phyloP scores from a whole-genome alignment of 2,329 filamentous ascomycete genomes.

The Microdochium trichocladiopsis region DNA sequence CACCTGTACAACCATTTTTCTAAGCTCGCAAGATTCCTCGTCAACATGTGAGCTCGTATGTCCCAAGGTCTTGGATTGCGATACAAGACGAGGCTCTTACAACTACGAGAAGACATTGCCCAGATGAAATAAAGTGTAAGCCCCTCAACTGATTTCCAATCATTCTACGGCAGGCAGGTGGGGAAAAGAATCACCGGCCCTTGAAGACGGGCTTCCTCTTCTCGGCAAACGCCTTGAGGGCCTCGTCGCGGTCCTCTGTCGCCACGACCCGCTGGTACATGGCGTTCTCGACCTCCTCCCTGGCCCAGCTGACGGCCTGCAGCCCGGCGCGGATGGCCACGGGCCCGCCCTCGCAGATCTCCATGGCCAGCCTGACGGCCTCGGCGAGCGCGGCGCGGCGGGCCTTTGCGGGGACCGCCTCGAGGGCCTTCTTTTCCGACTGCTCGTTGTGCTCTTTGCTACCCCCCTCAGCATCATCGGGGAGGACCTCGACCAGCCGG shows the following conservation, averaged over 20 bases:
- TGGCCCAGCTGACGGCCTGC: slow-evolving; percentile 66
- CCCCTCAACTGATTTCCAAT: no score
- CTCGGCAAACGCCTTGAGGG: slow-evolving; percentile 71
- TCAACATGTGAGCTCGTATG: no score
- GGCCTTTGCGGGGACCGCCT: slow-evolving; percentile 46
- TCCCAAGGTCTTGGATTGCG: no score
- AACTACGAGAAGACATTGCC: no score
- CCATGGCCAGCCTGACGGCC: slow-evolving; percentile 69
- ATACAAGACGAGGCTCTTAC: no score
- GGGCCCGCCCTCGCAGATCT: slow-evolving; percentile 87
- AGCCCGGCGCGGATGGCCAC: slow-evolving; percentile 75
- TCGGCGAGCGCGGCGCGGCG: slow-evolving; percentile 65
- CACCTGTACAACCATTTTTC: no score
- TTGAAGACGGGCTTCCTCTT: slow-evolving; percentile 55
- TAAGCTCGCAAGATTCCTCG: no score
- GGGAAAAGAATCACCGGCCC: slow-evolving; percentile 33
- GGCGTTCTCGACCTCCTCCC: slow-evolving; percentile 73
- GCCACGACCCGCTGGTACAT: slow-evolving; percentile 79
- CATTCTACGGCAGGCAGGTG: no score
- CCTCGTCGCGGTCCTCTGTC: slow-evolving; percentile 84
- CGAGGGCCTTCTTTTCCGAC: slow-evolving; percentile 26
- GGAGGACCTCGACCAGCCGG: slow-evolving; percentile 73
- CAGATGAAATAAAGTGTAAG: no score
- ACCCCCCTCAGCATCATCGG: slow-evolving; percentile 39
- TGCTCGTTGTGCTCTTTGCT: slow-evolving; percentile 28